Evolutionary conservation across 2,329 filamentous ascomycete genomes (phyloP).

Genomic region (Ophiostoma sp.): DNA sequence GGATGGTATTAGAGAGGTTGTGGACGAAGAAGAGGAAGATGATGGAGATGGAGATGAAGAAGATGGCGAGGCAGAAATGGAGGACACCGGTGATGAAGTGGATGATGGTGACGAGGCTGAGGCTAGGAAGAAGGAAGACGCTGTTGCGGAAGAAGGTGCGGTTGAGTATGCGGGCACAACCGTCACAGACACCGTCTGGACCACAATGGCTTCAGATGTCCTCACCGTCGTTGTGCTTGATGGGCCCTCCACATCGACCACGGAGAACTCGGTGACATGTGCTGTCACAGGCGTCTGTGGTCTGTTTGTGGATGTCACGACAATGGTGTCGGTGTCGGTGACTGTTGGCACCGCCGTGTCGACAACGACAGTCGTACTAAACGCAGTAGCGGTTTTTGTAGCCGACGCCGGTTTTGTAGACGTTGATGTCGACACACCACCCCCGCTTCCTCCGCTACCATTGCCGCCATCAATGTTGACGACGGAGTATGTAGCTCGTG

Average conservation of each 20-base stretch:
- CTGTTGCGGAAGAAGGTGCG: neutral
- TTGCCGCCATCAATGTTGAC: constrained; percentile 40
- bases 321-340: constrained; percentile 35
- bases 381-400: neutral
- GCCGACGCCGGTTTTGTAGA: neutral
- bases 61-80: neutral
- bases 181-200: neutral
- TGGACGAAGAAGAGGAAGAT: neutral
- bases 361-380: constrained; percentile 22
- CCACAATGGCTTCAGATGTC: neutral
- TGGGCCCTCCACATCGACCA: constrained; percentile 30
- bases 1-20: neutral
- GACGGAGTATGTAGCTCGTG: constrained; percentile 42
- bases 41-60: neutral
- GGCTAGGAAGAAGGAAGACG: neutral
- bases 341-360: constrained; percentile 32
- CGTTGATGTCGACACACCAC: neutral
- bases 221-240: constrained; percentile 20
- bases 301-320: constrained; percentile 19
- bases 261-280: constrained; percentile 33
- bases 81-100: neutral
- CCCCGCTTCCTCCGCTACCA: constrained; percentile 3
- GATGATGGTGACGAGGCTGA: neutral
- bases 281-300: constrained; percentile 28
- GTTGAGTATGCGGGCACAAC: neutral